phyloP scores from a whole-genome alignment of 176 grass and related monocot species.

The Olyra latifolia region DNA sequence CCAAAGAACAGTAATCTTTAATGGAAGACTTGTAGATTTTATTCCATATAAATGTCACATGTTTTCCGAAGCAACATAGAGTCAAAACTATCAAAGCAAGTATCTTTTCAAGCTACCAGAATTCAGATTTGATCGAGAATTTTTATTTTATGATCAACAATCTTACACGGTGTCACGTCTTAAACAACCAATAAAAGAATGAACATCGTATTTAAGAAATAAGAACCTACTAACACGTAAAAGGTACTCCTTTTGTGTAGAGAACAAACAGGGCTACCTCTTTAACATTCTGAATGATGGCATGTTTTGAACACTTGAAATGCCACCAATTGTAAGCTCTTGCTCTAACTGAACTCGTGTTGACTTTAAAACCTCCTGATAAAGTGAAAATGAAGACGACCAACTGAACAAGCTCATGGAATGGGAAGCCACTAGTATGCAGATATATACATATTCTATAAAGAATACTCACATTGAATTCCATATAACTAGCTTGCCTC shows the following conservation, averaged over 20 bases:
- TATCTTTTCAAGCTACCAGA: not conserved
- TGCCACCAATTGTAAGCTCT: constrained; percentile 49
- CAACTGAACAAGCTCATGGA: constrained; percentile 12
- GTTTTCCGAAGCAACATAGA: constrained; percentile 10
- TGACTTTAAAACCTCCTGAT: constrained; percentile 78
- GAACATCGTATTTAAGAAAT: not conserved
- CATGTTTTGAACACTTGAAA: constrained; percentile 57
- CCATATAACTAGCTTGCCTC: constrained; percentile 78
- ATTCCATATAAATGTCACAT: not conserved
- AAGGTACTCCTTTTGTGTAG: not conserved
- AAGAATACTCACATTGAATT: constrained; percentile 72
- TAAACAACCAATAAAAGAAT: constrained; percentile 29
- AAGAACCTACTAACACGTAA: constrained; percentile 1
- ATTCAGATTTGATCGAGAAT: not conserved
- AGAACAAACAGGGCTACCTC: constrained; percentile 39
- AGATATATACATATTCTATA: not conserved
- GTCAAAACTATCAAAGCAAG: not conserved
- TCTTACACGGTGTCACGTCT: not conserved
- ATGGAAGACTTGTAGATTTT: not conserved
- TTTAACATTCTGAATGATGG: constrained; percentile 60
- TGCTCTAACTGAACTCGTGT: constrained; percentile 64
- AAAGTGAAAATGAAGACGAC: constrained; percentile 27
- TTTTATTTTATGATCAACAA: not conserved
- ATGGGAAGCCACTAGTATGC: not conserved
- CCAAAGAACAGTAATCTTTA: not conserved